Base-by-base conservation (phyloP, 495 filamentous ascomycete species). In the Daldinia grandis region DNA sequence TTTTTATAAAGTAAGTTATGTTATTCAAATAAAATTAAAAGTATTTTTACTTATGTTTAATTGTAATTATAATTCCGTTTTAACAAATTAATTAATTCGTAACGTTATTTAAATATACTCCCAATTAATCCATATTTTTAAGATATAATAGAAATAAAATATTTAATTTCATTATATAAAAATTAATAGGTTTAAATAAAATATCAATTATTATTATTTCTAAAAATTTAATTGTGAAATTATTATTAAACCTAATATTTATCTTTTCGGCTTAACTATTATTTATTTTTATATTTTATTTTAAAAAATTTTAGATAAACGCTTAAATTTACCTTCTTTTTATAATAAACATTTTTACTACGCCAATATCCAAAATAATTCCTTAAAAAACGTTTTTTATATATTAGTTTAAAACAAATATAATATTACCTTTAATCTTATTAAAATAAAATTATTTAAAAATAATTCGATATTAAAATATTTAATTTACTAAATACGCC, bases 1-100 rank as follows among this genome's bases (percentile, higher is more conserved):
- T 53, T 56, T 64, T 28, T 21, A 27, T 64, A 35, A 42, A 44
- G 6, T n/a, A 55, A 42, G 17, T 64, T n/a, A 56, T 56, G 28
- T 21, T 17, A 10, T 65, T 44, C 31, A 57, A 47, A 49, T 66
- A 58, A 25, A 35, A 58, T 17, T 58, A 49, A 25, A 58, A 14
- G n/a, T 58, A 58, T 53, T 14, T 40, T 21, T 31, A 28, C 10
- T 55, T 55, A 42, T 28, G 10, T 42, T 30, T 44, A 15, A 59
- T 28, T 21, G 9, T 25, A 28, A 59, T 44, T 1, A 28, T 44
- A 27, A 44, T 28, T 27, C 28, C 44, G 12, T 8, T 59, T 27
- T 44, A 44, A 1, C 8, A 24, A n/a, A 64, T 40, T 37, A 59
- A 42, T 42, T 59, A 42, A 42, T 59, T 59, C 5, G 27, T 59